Conservation (phyloP, 257 asterid genomes). For the Linaria vulgaris region DNA sequence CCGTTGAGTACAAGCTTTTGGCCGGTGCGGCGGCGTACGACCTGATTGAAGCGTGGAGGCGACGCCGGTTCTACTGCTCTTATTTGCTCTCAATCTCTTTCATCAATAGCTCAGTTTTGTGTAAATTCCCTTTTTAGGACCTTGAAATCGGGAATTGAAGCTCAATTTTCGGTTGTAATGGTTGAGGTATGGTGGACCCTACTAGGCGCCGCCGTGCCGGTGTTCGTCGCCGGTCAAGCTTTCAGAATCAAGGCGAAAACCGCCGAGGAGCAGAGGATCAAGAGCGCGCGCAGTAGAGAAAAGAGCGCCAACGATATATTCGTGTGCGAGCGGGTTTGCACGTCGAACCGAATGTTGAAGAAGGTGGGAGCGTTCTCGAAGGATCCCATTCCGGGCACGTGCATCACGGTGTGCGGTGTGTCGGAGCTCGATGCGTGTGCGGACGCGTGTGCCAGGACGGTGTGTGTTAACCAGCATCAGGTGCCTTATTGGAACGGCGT, state of each 20-base stretch:
- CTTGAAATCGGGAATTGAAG: too few relatives aligned
- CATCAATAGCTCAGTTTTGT: too few relatives aligned
- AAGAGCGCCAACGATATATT: slow-evolving; percentile 82
- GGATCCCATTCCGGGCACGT: slow-evolving; percentile 89
- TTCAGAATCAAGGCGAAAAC: slow-evolving; percentile 64
- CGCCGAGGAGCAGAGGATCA: slow-evolving; percentile 75
- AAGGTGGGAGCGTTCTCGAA: slow-evolving; percentile 93
- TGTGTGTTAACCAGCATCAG: slow-evolving; percentile 91
- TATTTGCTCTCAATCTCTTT: too few relatives aligned
- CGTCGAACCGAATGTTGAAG: slow-evolving; percentile 92
- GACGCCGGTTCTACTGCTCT: too few relatives aligned
- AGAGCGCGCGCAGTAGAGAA: slow-evolving; percentile 78
- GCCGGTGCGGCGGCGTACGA: too few relatives aligned
- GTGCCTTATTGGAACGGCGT: slow-evolving; percentile 96
- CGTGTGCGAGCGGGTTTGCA: slow-evolving; percentile 93
- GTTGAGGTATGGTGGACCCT: slow-evolving; percentile 95
- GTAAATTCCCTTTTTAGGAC: too few relatives aligned
- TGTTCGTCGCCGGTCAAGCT: slow-evolving; percentile 80
- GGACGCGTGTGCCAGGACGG: slow-evolving; percentile 94
- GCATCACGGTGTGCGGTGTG: slow-evolving; percentile 94
- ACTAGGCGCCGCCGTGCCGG: slow-evolving; percentile 85
- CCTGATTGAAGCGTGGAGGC: too few relatives aligned
- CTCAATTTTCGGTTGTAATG: too few relatives aligned
- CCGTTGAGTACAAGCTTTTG: too few relatives aligned
- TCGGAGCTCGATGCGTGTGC: slow-evolving; percentile 95